These are phyloP conservation scores for sweet orange (Citrus sinensis) DNA, from an alignment of 345 rosid species.

Conservation along the genomic window DNA sequence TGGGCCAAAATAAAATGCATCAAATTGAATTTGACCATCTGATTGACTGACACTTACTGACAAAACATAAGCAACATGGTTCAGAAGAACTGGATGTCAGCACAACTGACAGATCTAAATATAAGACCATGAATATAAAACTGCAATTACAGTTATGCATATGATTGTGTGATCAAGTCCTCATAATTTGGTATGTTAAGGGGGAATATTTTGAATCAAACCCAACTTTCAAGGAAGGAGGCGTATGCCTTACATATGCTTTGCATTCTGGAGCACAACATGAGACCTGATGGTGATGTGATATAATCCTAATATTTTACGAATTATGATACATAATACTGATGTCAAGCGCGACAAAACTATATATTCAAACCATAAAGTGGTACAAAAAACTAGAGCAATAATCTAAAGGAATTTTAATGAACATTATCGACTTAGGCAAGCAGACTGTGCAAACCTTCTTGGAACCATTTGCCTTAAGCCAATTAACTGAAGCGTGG, in stretches of 20 bases:
- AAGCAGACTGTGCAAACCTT: slow-evolving; percentile 42
- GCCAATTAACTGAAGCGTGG: slow-evolving; percentile 77
- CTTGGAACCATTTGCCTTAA: slow-evolving; percentile 84
- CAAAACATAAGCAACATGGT: neutral
- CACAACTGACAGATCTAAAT: neutral
- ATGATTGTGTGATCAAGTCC: neutral
- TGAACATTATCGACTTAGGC: neutral
- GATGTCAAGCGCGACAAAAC: neutral
- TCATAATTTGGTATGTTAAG: neutral
- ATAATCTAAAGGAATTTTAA: neutral
- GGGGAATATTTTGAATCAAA: neutral
- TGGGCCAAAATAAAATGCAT: neutral
- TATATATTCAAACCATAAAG: neutral
- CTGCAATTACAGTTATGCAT: neutral
- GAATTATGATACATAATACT: neutral
- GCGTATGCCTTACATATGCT: neutral
- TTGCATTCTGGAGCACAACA: neutral
- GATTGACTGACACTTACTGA: neutral
- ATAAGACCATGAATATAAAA: neutral
- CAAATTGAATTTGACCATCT: neutral
- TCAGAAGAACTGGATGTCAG: neutral
- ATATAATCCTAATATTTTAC: neutral
- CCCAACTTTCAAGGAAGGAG: neutral
- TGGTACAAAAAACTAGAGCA: neutral
- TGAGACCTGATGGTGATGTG: neutral